Evolutionary conservation across 2,329 filamentous ascomycete species (phyloP).

Genomic region (Pseudogymnoascus sp.): DNA sequence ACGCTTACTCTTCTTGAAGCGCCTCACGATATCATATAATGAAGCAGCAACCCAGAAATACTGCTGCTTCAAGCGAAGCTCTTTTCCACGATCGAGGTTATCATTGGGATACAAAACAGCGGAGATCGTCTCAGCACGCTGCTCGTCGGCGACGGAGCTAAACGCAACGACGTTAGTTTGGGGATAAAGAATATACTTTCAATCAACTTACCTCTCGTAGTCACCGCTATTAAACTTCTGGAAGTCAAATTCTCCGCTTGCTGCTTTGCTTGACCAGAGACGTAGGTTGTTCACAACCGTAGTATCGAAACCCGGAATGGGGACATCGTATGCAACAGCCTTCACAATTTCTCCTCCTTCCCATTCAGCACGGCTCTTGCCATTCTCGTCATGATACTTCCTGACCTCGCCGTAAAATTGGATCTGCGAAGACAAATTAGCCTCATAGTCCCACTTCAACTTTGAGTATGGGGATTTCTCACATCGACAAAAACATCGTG

Average conservation of each 20-base stretch:
- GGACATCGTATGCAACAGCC: constrained; percentile 88
- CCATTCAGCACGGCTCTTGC: constrained; percentile 71
- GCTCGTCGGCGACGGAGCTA: constrained; percentile 93
- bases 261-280: constrained; percentile 95
- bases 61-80: constrained; percentile 95
- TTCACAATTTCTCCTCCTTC: constrained; percentile 89
- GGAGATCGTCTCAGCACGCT: constrained; percentile 97
- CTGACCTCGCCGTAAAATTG: constrained; percentile 88
- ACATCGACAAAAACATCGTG: constrained; percentile 91
- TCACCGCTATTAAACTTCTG: constrained; percentile 99
- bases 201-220: constrained; percentile 55
- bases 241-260: constrained; percentile 96
- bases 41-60: constrained; percentile 99
- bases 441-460: constrained; percentile 24
- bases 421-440: constrained; percentile 39
- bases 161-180: neutral
- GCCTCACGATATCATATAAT: constrained; percentile 88
- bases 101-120: constrained; percentile 97
- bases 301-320: constrained; percentile 84
- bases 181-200: neutral
- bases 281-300: constrained; percentile 92
- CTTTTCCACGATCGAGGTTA: constrained; percentile 92
- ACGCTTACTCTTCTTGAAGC: constrained; percentile 95
- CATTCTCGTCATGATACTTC: constrained; percentile 67
- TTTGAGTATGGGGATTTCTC: constrained; percentile 26